Percentiles rank a stretch among this genome's conserved stretches.
These are phyloP conservation scores for Hyparrhenia diplandra DNA, from an alignment of 176 grass and related monocot genomes.

Conservation along the genomic window DNA sequence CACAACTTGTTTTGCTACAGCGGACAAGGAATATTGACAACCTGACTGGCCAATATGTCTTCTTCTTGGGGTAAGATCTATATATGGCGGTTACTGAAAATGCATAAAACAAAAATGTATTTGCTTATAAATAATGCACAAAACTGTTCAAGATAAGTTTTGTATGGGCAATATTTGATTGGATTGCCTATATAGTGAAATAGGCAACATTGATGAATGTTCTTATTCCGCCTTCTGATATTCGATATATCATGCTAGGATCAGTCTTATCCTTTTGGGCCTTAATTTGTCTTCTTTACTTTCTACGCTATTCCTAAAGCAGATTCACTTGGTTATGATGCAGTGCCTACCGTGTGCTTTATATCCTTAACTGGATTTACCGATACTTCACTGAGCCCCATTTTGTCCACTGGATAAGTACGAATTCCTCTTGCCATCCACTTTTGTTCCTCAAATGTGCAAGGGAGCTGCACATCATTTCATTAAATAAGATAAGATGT, in stretches of 20 bases:
- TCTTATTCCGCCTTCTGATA: not conserved
- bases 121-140: not conserved
- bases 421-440: not conserved
- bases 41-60: slow-evolving; percentile 96
- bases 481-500: not conserved
- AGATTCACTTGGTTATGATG: slow-evolving; percentile 39
- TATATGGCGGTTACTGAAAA: not conserved
- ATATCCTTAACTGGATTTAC: slow-evolving; percentile 95
- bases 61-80: slow-evolving; percentile 79
- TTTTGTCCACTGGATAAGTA: slow-evolving; percentile 98
- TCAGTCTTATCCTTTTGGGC: not conserved
- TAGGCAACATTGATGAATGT: not conserved
- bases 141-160: not conserved
- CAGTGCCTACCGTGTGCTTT: slow-evolving; percentile 84
- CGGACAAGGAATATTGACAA: slow-evolving; percentile 90
- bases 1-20: slow-evolving; percentile 90
- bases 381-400: slow-evolving; percentile 80
- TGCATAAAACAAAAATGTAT: not conserved
- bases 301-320: not conserved
- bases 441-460: not conserved
- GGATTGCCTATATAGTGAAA: not conserved
- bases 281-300: not conserved
- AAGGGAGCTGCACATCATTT: not conserved
- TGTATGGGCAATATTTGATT: not conserved
- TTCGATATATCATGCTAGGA: not conserved